A percentile compares a stretch with the other conserved stretches of the same genome.
These are phyloP conservation scores for Irpex lacteus DNA, from an alignment of 1,284 basidiomycete species.

Conservation along the genomic window DNA sequence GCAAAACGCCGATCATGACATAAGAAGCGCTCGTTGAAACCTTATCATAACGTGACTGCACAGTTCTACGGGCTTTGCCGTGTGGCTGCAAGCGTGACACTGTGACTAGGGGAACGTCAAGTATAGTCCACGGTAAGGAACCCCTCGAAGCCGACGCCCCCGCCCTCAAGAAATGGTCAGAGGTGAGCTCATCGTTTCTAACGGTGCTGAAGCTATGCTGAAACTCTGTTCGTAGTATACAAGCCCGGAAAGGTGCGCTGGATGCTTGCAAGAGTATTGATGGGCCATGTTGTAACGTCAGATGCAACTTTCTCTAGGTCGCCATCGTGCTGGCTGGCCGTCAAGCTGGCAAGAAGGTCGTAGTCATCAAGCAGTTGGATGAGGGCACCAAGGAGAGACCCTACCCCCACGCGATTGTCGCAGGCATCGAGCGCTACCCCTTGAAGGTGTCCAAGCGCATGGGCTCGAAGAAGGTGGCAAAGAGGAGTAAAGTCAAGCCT, in stretches of 20 bases:
- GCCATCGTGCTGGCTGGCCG: conserved; percentile 96
- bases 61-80: conserved; percentile 9
- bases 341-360: conserved; percentile 93
- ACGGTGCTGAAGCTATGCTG: conserved; percentile 20
- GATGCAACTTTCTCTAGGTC: conserved; percentile 41
- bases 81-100: conserved; percentile 13
- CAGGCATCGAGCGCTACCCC: conserved; percentile 94
- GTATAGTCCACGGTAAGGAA: conserved; percentile 22
- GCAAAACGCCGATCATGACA: neutral
- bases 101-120: conserved; percentile 10
- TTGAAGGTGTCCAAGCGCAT: conserved; percentile 94
- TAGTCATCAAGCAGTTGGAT: conserved; percentile 86
- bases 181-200: conserved; percentile 38
- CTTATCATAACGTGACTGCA: conserved; percentile 1
- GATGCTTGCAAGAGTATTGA: conserved; percentile 1
- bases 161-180: conserved; percentile 61
- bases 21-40: neutral
- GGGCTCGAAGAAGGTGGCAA: conserved; percentile 91
- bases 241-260: conserved; percentile 92
- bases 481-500: conserved; percentile 94
- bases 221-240: conserved; percentile 64
- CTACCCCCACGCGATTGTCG: conserved; percentile 95
- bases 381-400: conserved; percentile 88
- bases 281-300: neutral
- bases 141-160: conserved; percentile 18